Evolutionary conservation across 2,329 filamentous ascomycete genomes (phyloP).

Genomic region (Blastomyces gilchristii): DNA sequence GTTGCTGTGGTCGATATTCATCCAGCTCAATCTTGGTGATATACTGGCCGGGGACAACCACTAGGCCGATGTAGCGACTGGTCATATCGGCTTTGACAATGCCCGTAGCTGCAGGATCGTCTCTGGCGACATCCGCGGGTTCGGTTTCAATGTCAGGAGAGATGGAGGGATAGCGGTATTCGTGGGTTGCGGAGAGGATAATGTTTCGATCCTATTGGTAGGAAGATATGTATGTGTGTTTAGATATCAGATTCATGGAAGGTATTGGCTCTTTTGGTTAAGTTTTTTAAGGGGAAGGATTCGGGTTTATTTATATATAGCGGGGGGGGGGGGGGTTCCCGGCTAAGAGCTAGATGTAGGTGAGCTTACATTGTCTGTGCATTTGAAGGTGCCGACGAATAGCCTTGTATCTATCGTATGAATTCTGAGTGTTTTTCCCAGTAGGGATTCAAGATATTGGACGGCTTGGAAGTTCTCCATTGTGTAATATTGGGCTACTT

Average conservation of each 20-base stretch:
- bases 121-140: constrained; percentile 21
- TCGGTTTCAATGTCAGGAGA: constrained; percentile 34
- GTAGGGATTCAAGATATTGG: constrained; percentile 45
- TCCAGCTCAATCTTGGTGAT: constrained; percentile 84
- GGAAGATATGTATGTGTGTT: not conserved
- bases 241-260: not conserved
- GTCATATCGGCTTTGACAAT: constrained; percentile 60
- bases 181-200: constrained; percentile 73
- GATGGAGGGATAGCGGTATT: constrained; percentile 66
- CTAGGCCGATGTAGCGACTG: constrained; percentile 74
- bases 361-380: constrained; percentile 70
- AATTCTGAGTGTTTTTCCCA: constrained; percentile 70
- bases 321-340: not conserved
- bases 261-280: not conserved
- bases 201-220: constrained; percentile 66
- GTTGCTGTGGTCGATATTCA: constrained; percentile 22
- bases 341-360: too few relatives aligned
- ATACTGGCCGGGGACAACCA: constrained; percentile 79
- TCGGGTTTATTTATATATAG: not conserved
- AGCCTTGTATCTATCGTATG: constrained; percentile 73
- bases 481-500: not conserved
- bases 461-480: constrained; percentile 32
- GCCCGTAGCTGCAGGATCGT: constrained; percentile 18
- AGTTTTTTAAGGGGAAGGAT: not conserved
- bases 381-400: constrained; percentile 86